Percentiles rank a stretch among this genome's conserved stretches.
Evolutionary conservation across 768 basidiomycete genomes (phyloP).

Genomic region (Auricularia sp.): DNA sequence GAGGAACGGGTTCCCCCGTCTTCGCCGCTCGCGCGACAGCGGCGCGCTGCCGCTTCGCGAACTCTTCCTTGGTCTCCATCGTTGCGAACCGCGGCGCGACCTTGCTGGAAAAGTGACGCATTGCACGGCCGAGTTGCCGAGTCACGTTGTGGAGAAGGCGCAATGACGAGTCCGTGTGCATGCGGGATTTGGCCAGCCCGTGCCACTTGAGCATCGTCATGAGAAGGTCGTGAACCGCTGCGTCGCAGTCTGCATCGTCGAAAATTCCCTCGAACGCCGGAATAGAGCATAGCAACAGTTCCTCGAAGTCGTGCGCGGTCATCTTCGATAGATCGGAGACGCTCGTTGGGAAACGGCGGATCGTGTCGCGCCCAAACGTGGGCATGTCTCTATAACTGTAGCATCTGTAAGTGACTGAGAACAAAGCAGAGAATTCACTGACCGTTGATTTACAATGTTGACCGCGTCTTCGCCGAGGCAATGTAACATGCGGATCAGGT

Average conservation of each 20-base stretch:
- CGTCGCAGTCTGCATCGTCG: not conserved
- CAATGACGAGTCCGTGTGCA: conserved; percentile 4
- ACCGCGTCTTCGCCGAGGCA: conserved; percentile 12
- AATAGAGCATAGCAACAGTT: not conserved
- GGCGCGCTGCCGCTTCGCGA: conserved; percentile 10
- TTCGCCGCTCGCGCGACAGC: not conserved
- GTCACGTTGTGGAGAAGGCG: conserved; percentile 16
- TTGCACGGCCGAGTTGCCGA: conserved; percentile 9
- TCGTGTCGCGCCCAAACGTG: conserved; percentile 6
- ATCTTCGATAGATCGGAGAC: conserved; percentile 4
- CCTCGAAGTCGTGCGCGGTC: conserved; percentile 7
- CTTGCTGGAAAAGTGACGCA: conserved; percentile 14
- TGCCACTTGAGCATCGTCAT: conserved; percentile 2
- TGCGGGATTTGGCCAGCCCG: conserved; percentile 6
- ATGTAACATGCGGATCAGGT: conserved; percentile 26
- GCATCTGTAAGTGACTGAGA: not conserved
- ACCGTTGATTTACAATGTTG: conserved; percentile 16
- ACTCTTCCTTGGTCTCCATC: conserved; percentile 23
- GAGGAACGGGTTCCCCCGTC: conserved; percentile 3
- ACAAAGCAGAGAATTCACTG: not conserved
- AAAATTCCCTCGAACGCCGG: not conserved
- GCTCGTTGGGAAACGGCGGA: conserved; percentile 4
- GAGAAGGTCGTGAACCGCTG: not conserved
- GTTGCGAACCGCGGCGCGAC: conserved; percentile 18
- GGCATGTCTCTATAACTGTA: conserved; percentile 5